Percentiles rank a stretch among this genome's conserved stretches.
phyloP scores from a whole-genome alignment of 1,139 yeast genomes.

The Hemisphaericaspora subhashii region DNA sequence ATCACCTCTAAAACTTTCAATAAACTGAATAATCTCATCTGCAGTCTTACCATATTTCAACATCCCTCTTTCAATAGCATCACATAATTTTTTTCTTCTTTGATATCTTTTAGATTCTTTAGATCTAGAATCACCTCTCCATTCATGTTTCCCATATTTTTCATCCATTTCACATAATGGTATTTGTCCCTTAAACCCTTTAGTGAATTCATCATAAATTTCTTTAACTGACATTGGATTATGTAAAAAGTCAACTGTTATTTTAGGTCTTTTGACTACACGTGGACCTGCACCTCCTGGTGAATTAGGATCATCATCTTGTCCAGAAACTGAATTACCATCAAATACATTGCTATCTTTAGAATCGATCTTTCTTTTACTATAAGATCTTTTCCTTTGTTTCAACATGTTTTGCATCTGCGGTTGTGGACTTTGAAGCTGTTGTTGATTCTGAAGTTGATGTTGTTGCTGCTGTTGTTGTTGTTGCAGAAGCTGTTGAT shows the following conservation, averaged over 20 bases:
- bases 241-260: constrained; percentile 42
- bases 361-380: constrained; percentile 7
- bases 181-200: constrained; percentile 48
- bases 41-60: constrained; percentile 41
- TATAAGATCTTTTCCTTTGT: constrained; percentile 5
- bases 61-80: constrained; percentile 46
- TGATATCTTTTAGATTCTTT: constrained; percentile 48
- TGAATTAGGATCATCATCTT: neutral
- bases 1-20: constrained; percentile 46
- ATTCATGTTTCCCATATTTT: constrained; percentile 45
- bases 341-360: constrained; percentile 1
- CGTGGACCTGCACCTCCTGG: constrained; percentile 5
- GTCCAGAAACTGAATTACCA: neutral
- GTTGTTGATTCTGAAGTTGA: constrained; percentile 5
- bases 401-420: neutral
- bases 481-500: constrained; percentile 4
- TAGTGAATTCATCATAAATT: constrained; percentile 47
- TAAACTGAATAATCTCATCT: constrained; percentile 44
- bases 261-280: constrained; percentile 34
- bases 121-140: constrained; percentile 52
- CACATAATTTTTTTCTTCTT: constrained; percentile 46
- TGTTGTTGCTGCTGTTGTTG: neutral
- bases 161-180: constrained; percentile 47
- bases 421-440: neutral
- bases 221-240: constrained; percentile 49